Evolutionary conservation across 73 alveolate species (phyloP).

Genomic region (Strombidium stylifer): DNA sequence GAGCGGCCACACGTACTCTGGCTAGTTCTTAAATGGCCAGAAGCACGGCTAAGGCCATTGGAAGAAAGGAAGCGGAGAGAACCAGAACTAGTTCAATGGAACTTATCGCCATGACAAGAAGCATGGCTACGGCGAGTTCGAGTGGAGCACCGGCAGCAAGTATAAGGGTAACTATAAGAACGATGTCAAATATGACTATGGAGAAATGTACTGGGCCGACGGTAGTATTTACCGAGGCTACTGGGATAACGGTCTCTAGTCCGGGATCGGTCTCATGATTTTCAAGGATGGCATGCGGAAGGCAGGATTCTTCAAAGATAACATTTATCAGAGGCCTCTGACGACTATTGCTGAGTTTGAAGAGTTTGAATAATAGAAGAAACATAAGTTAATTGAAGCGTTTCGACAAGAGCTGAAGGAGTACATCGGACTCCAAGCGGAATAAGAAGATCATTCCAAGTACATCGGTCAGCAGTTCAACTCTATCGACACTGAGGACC

Average conservation of each 20-base stretch:
- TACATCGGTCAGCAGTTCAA: constrained; percentile 24
- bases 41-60: constrained; percentile 56
- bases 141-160: constrained; percentile 22
- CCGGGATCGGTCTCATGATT: constrained; percentile 14
- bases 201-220: constrained; percentile 38
- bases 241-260: constrained; percentile 19
- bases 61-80: constrained; percentile 10
- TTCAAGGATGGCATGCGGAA: constrained; percentile 18
- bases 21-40: constrained; percentile 49
- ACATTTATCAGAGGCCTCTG: neutral
- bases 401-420: constrained; percentile 20
- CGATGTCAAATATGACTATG: constrained; percentile 13
- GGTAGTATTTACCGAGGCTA: constrained; percentile 21
- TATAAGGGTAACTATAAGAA: constrained; percentile 19
- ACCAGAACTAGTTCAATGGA: constrained; percentile 2
- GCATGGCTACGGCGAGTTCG: constrained; percentile 17
- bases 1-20: constrained; percentile 44
- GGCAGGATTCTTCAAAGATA: constrained; percentile 27
- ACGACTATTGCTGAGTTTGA: neutral
- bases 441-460: constrained; percentile 1
- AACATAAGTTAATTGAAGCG: neutral
- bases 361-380: neutral
- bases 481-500: constrained; percentile 15
- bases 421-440: constrained; percentile 15
- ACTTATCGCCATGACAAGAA: constrained; percentile 10